Evolutionary conservation across 345 rosid genomes (phyloP), one percentile per base, ranked within the genome.

Genomic region (Brassica juncea): DNA sequence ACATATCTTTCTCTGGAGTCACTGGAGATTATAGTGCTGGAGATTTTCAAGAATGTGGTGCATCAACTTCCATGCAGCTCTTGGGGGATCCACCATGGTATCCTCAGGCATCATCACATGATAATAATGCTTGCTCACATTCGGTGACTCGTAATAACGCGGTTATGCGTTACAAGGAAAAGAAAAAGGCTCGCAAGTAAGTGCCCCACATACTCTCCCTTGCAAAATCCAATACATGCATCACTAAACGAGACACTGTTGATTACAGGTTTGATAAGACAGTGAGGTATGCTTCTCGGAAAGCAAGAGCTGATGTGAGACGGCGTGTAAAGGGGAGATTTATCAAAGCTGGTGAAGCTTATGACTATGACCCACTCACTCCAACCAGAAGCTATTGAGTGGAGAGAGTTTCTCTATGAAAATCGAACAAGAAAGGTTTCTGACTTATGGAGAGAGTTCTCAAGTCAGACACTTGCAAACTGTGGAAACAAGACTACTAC

Each of bases 281-380:
- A 79, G 98, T 96, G 75, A 87, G 99, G 80, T 96, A 96, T 81
- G 98, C 90, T 61, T 93, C 99, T 47, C 97, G 98, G 35, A 96
- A 96, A 86, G 99, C 97, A 71, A 89, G 99, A 83, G 99, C 99
- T 61, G 98, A 96, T 70, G 98, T 91, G 66, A 88, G 99, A 82
- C 88, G 82, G 85, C 94, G 99, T 23, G 99, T 89, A 72, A 96
- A 93, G 87, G 99, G 99, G 12, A 74, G 99, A 27, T 96, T 96
- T 77, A 91, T 96, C 73, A 96, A 96, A 85, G 94, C 97, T 39
- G 98, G 99, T 44, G 99, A 93, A 75, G 94, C 88, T 73, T 95
- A 89, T 82, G 99, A 95, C 80, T 95, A 93, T 64, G 98, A 95
- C 61, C 99, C 98, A 0, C 72, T 93, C 86, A 87, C 70, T 71